phyloP scores from a whole-genome alignment of 2,329 filamentous ascomycete species.

The Cryphonectria nitschkei region DNA sequence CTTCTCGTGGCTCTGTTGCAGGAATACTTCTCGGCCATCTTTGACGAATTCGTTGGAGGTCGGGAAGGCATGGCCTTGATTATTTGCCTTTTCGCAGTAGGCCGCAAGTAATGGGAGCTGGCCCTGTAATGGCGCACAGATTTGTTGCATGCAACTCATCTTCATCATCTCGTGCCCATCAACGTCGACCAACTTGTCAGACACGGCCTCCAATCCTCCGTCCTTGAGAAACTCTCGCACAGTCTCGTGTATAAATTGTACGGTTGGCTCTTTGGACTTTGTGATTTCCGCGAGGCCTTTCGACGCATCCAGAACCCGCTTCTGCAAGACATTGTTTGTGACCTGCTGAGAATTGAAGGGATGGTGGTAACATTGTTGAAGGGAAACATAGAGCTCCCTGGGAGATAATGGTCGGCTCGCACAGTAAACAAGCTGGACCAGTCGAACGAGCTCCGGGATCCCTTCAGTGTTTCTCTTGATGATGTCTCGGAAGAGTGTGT shows the following conservation, averaged over 20 bases:
- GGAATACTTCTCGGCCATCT: not conserved
- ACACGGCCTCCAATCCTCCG: constrained; percentile 37
- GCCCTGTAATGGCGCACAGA: constrained; percentile 32
- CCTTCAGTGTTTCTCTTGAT: constrained; percentile 50
- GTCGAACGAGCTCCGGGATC: constrained; percentile 46
- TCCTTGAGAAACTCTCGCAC: constrained; percentile 51
- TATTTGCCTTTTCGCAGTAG: not conserved
- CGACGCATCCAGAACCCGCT: constrained; percentile 46
- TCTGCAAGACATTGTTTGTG: constrained; percentile 33
- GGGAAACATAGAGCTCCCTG: constrained; percentile 48
- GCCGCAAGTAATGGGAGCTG: not conserved
- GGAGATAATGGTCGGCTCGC: constrained; percentile 47
- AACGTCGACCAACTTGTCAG: constrained; percentile 37
- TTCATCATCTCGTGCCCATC: constrained; percentile 49
- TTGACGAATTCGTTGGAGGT: not conserved
- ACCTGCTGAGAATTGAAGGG: constrained; percentile 2
- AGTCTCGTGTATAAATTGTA: constrained; percentile 60
- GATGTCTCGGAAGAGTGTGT: constrained; percentile 55
- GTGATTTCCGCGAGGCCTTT: constrained; percentile 55
- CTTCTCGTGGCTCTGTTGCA: not conserved
- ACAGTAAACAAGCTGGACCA: constrained; percentile 58
- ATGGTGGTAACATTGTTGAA: not conserved
- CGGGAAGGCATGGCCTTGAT: not conserved
- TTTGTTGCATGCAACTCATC: constrained; percentile 46
- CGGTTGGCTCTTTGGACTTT: constrained; percentile 34